These are phyloP conservation scores for Tephrocybe sp. DNA, from an alignment of 768 basidiomycete genomes.

Conservation along the genomic window DNA sequence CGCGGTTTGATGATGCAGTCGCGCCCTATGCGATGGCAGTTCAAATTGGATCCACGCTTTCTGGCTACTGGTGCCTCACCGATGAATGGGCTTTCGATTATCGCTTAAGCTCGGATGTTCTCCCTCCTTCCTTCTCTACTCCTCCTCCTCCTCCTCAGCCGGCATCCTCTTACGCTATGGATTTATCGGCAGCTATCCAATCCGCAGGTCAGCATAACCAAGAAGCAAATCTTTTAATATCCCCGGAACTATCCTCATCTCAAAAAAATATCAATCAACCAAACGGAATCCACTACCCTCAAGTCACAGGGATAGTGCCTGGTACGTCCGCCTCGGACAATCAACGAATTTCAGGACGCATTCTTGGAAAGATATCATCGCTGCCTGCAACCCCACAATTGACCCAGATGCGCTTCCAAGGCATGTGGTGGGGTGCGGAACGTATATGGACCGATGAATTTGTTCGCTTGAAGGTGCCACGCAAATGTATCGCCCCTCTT, in stretches of 20 bases:
- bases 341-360: slow-evolving; percentile 21
- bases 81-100: slow-evolving; percentile 70
- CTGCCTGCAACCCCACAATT: slow-evolving; percentile 10
- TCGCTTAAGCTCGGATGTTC: slow-evolving; percentile 30
- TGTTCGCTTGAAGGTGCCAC: slow-evolving; percentile 70
- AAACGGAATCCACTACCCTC: background rate
- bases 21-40: slow-evolving; percentile 69
- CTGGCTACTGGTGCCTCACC: slow-evolving; percentile 66
- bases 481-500: slow-evolving; percentile 62
- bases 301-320: slow-evolving; percentile 18
- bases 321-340: slow-evolving; percentile 21
- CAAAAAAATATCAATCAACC: background rate
- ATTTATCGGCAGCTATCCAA: slow-evolving; percentile 45
- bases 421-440: slow-evolving; percentile 88
- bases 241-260: slow-evolving; percentile 6
- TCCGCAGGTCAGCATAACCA: slow-evolving; percentile 44
- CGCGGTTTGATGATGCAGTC: slow-evolving; percentile 49
- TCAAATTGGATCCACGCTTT: slow-evolving; percentile 64
- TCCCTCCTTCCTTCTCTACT: slow-evolving; percentile 16
- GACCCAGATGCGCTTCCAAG: slow-evolving; percentile 65
- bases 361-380: slow-evolving; percentile 22
- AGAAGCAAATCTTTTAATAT: slow-evolving; percentile 7
- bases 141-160: slow-evolving; percentile 12
- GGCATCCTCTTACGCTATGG: slow-evolving; percentile 15
- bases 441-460: slow-evolving; percentile 87